These are phyloP conservation scores for Pestalotiopsis sp. DNA, from an alignment of 2,329 filamentous ascomycete genomes.

Conservation along the genomic window DNA sequence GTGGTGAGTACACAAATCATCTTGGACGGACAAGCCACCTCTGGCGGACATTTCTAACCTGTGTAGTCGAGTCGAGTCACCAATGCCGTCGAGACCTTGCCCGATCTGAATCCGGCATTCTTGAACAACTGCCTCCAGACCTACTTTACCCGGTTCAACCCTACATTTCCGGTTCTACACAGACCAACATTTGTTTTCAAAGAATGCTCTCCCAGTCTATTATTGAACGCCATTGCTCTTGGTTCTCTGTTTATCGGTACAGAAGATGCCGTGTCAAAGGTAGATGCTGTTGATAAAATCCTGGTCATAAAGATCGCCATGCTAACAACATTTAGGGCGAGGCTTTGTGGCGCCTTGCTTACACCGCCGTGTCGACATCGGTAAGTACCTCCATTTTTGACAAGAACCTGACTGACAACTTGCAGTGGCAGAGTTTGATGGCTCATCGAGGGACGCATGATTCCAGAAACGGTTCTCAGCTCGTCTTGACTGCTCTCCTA, in stretches of 20 bases:
- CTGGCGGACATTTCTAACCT: background rate
- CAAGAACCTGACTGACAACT: background rate
- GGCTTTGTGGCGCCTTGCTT: slow-evolving; percentile 10
- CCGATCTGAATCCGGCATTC: slow-evolving; percentile 8
- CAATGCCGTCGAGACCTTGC: slow-evolving; percentile 10
- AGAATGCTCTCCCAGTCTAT: slow-evolving; percentile 10
- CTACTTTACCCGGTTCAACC: slow-evolving; percentile 10
- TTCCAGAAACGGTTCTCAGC: background rate
- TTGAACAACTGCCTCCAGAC: slow-evolving; percentile 11
- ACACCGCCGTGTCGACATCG: slow-evolving; percentile 10
- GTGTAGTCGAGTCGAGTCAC: slow-evolving; percentile 8
- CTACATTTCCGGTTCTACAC: slow-evolving; percentile 7
- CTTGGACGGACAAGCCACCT: background rate
- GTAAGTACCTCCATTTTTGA: background rate
- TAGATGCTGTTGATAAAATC: background rate
- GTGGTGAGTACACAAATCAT: background rate
- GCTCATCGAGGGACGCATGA: slow-evolving; percentile 5
- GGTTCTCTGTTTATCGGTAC: slow-evolving; percentile 14
- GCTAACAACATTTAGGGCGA: background rate
- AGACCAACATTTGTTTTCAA: slow-evolving; percentile 10
- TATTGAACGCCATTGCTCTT: slow-evolving; percentile 13
- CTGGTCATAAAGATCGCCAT: background rate
- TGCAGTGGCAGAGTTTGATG: slow-evolving; percentile 11
- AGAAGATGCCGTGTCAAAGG: slow-evolving; percentile 11
- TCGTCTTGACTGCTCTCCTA: slow-evolving; percentile 10